Evolutionary conservation across 2,329 filamentous ascomycete genomes (phyloP).

Genomic region (Shiraia sp.): DNA sequence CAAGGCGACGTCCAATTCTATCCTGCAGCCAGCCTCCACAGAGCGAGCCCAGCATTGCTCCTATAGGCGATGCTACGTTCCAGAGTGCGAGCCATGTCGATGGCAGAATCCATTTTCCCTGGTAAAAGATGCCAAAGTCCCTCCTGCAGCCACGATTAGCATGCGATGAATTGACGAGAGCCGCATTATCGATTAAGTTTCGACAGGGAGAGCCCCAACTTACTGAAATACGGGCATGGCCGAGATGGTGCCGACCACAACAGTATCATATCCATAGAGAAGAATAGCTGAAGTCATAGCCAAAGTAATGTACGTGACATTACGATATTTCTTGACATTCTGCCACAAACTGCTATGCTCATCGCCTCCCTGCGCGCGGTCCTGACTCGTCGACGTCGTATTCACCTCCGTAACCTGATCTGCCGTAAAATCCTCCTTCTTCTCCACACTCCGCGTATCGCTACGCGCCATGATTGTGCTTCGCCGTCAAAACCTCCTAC

Average conservation of each 20-base stretch:
- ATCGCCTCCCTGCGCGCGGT: conserved; percentile 13
- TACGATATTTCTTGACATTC: conserved; percentile 36
- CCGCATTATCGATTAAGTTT: no score
- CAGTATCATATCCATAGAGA: conserved; percentile 37
- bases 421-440: conserved; percentile 5
- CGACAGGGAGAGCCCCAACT: conserved; percentile 1
- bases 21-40: conserved; percentile 34
- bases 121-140: conserved; percentile 28
- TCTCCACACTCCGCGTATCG: conserved; percentile 5
- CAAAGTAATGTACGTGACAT: conserved; percentile 28
- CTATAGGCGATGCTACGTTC: conserved; percentile 30
- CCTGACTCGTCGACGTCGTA: conserved; percentile 6
- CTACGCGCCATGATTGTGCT: conserved; percentile 10
- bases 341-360: conserved; percentile 31
- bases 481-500: not conserved
- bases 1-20: conserved; percentile 25
- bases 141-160: conserved; percentile 12
- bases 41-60: conserved; percentile 32
- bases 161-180: not conserved
- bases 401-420: conserved; percentile 17
- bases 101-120: conserved; percentile 33
- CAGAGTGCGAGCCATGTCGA: conserved; percentile 34
- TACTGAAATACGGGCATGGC: conserved; percentile 37
- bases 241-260: conserved; percentile 33
- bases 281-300: conserved; percentile 31